A percentile compares a stretch with the other conserved stretches of the same genome.
Conservation (phyloP, 2,329 filamentous ascomycete species). For the Colletotrichum navitas region DNA sequence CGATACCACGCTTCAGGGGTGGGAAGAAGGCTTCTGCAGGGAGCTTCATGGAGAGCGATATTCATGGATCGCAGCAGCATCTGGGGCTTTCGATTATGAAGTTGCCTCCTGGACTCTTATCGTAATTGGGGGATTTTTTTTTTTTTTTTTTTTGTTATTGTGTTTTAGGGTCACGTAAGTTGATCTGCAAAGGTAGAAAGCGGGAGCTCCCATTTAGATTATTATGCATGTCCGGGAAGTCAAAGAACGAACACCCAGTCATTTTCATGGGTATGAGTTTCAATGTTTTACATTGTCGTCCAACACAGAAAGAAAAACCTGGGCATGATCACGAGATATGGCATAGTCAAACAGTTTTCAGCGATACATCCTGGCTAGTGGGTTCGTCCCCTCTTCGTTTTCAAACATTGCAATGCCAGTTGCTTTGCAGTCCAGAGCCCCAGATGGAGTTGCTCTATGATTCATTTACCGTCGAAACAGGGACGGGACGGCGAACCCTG, state of each 20-base stretch:
- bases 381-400: not conserved
- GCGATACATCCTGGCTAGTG: not conserved
- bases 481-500: not conserved
- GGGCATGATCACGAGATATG: not conserved
- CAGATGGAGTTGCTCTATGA: not conserved
- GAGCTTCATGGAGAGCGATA: constrained; percentile 31
- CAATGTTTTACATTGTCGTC: not conserved
- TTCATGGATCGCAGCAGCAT: constrained; percentile 35
- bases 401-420: not conserved
- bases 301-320: rapidly evolving
- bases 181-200: not conserved
- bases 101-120: constrained; percentile 39
- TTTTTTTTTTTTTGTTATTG: rapidly evolving
- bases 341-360: not conserved
- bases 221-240: not conserved
- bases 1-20: constrained; percentile 47
- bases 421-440: not conserved
- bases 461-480: not conserved
- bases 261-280: not conserved
- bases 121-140: not conserved
- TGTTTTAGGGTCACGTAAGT: not conserved
- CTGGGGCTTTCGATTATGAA: constrained; percentile 20
- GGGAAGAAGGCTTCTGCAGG: constrained; percentile 22
- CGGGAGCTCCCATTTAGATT: not conserved
- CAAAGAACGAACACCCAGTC: not conserved